Conservation (phyloP, 164 flowering plant genomes). For the Magnolia officinalis region DNA sequence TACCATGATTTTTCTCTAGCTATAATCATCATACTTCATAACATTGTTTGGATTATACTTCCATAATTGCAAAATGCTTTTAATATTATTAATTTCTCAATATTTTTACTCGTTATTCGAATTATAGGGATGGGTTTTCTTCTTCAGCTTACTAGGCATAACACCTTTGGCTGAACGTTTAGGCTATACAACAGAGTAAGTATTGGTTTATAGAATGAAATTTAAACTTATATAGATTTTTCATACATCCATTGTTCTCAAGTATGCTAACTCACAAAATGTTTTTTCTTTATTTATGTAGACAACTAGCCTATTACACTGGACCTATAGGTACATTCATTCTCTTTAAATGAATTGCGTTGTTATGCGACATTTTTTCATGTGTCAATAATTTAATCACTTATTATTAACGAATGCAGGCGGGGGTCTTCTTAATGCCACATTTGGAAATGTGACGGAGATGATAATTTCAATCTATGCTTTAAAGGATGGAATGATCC, state of each 20-base stretch:
- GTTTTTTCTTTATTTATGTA: slow-evolving; percentile 12
- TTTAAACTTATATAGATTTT: neutral
- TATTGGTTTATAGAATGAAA: neutral
- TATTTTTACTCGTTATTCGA: no score
- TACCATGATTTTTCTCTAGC: no score
- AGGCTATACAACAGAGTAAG: slow-evolving; percentile 72
- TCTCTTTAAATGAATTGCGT: no score
- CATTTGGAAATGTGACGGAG: slow-evolving; percentile 80
- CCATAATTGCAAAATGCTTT: no score
- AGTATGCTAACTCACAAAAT: neutral
- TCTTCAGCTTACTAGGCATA: slow-evolving; percentile 62
- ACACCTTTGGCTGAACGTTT: slow-evolving; percentile 67
- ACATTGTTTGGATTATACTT: no score
- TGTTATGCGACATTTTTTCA: no score
- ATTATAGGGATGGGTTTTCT: slow-evolving; percentile 64
- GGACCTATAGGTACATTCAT: slow-evolving; percentile 56
- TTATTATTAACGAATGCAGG: slow-evolving; percentile 31
- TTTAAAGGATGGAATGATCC: slow-evolving; percentile 57
- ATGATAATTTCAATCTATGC: slow-evolving; percentile 76
- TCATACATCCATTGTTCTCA: neutral
- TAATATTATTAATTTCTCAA: no score
- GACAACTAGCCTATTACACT: slow-evolving; percentile 69
- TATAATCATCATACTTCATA: no score
- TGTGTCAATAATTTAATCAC: no score
- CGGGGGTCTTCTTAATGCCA: slow-evolving; percentile 72